These are phyloP conservation scores for Tuber calosporum DNA, from an alignment of 495 filamentous ascomycete species.

Conservation along the genomic window DNA sequence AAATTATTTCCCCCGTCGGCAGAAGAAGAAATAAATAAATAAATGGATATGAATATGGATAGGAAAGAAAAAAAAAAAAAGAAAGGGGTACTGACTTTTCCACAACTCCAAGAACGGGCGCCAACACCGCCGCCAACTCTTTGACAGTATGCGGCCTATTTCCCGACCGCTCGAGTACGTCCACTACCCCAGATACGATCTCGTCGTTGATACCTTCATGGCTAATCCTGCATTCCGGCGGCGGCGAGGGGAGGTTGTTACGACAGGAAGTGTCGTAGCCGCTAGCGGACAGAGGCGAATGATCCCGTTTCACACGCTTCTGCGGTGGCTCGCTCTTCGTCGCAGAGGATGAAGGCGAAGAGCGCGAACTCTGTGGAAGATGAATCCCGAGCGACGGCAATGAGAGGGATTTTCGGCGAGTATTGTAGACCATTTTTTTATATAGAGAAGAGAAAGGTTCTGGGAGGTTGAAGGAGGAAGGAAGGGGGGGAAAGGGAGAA, in stretches of 20 bases:
- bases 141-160: constrained; percentile 93
- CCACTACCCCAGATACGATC: constrained; percentile 84
- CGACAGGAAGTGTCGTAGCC: constrained; percentile 50
- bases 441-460: constrained; percentile 15
- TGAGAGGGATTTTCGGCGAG: constrained; percentile 91
- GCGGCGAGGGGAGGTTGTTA: constrained; percentile 80
- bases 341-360: constrained; percentile 48
- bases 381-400: constrained; percentile 89
- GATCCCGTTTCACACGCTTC: constrained; percentile 74
- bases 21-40: neutral
- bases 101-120: constrained; percentile 69
- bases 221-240: constrained; percentile 63
- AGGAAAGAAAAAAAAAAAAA: constrained; percentile 6
- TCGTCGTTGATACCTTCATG: constrained; percentile 87
- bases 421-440: constrained; percentile 83
- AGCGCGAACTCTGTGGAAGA: constrained; percentile 59
- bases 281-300: constrained; percentile 49
- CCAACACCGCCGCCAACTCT: constrained; percentile 77
- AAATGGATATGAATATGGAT: neutral
- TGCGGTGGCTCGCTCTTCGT: constrained; percentile 55
- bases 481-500: neutral
- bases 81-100: constrained; percentile 64
- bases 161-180: constrained; percentile 82
- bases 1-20: neutral
- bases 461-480: constrained; percentile 21